Conservation (phyloP, 768 basidiomycete genomes). For the Psilocybe cubensis region DNA sequence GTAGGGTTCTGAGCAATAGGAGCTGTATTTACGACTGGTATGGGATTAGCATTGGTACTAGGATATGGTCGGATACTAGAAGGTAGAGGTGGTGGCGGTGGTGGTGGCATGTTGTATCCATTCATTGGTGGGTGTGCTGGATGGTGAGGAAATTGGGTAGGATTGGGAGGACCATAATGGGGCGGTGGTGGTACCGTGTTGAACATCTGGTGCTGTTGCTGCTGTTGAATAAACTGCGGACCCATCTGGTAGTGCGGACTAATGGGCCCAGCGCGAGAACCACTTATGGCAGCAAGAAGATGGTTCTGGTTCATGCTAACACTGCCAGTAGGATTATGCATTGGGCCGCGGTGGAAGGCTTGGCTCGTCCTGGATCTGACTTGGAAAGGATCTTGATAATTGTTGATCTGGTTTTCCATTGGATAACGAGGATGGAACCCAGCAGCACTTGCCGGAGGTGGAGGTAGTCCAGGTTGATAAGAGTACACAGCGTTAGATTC, state of each 20-base stretch:
- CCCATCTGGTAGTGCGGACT: conserved; percentile 20
- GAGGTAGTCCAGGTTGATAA: conserved; percentile 14
- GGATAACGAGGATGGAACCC: conserved; percentile 20
- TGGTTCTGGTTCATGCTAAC: conserved; percentile 58
- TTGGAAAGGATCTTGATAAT: conserved; percentile 40
- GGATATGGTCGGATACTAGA: conserved; percentile 17
- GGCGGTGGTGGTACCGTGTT: conserved; percentile 2
- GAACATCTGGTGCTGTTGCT: conserved; percentile 15
- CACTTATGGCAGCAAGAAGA: conserved; percentile 47
- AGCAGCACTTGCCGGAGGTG: conserved; percentile 19
- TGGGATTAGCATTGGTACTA: conserved; percentile 10
- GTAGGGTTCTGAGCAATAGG: conserved; percentile 16
- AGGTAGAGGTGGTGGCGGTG: conserved; percentile 10
- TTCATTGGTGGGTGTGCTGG: conserved; percentile 8
- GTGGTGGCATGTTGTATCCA: conserved; percentile 7
- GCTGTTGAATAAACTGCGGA: conserved; percentile 20
- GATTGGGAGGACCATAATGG: conserved; percentile 11
- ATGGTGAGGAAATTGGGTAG: conserved; percentile 11
- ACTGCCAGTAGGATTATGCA: conserved; percentile 37
- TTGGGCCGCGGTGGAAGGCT: conserved; percentile 37
- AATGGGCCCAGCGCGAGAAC: conserved; percentile 25
- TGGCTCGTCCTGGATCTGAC: conserved; percentile 53
- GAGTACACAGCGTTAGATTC: conserved; percentile 38
- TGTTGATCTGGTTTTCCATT: conserved; percentile 8
- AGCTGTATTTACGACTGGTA: conserved; percentile 9